Base-by-base conservation (phyloP, 2,329 filamentous ascomycete genomes). In the Xylaria arbuscula region DNA sequence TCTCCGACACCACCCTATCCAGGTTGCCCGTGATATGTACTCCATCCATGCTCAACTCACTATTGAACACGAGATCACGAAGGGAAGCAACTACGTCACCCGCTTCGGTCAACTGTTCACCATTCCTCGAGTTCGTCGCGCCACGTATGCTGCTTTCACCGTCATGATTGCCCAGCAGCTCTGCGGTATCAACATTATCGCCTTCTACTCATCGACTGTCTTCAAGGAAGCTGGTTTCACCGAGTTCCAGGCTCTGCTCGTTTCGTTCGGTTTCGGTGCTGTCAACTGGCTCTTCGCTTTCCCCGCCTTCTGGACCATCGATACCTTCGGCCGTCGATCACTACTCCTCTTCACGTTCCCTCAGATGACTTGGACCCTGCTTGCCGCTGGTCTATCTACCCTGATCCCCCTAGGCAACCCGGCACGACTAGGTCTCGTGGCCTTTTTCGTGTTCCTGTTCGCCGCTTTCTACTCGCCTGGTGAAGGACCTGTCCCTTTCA, bases 121-220 rank as follows among this genome's bases (percentile, higher is more conserved):
- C 11, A 86, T 93, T 65, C 89, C 91, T 1, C 87, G 91, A 55
- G 83, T 92, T 11, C 87, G 90, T 15, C 86, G 90, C 48, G 93
- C 93, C 2, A 94, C 90, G 3, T 84, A 92, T 36, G 93, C 93
- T 6, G 91, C 92, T 0, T 92, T 90, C 71, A 88, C 89, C 1
- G 92, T 95, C 72, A 97, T 97, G 93, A 89, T 92, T 74, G 89
- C 89, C 0, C 90, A 92, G 78, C 89, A 92, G 78, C 89, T 92
- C 86, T 91, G 89, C 73, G 87, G 80, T 60, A 86, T 92, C 78
- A 92, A 93, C 76, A 91, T 93, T 65, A 91, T 93, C 64, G 89
- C 91, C 0, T 93, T 93, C 78, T 93, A 94, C 79, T 91, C 88
- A 0, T 89, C 88, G 0, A 90, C 88, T 5, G 83, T 90, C 17